A percentile compares a stretch with the other conserved stretches of the same genome.
phyloP scores from a whole-genome alignment of 2,329 filamentous ascomycete genomes.

The Helminthosporium solani region DNA sequence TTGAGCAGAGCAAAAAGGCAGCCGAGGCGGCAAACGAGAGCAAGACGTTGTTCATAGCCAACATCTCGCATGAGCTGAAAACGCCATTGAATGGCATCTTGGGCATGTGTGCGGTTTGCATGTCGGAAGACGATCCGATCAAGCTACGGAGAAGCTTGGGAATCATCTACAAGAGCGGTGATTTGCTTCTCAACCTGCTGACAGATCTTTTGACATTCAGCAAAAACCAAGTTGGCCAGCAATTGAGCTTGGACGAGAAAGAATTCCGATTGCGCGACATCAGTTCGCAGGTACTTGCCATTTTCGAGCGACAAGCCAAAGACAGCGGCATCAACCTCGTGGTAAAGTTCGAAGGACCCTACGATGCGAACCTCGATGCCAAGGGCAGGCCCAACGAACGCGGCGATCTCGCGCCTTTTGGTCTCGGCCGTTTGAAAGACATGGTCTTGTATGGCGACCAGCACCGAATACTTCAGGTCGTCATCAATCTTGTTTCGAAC shows the following conservation, averaged over 20 bases:
- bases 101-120: constrained; percentile 89
- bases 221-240: constrained; percentile 90
- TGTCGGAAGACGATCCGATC: constrained; percentile 80
- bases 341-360: constrained; percentile 66
- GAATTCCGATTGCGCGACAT: constrained; percentile 86
- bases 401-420: constrained; percentile 64
- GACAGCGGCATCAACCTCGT: constrained; percentile 74
- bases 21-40: constrained; percentile 94
- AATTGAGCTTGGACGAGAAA: constrained; percentile 76
- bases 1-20: constrained; percentile 87
- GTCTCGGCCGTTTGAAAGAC: constrained; percentile 71
- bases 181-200: constrained; percentile 79
- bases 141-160: constrained; percentile 81
- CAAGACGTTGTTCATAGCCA: constrained; percentile 97
- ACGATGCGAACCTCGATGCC: constrained; percentile 42
- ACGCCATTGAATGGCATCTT: constrained; percentile 95
- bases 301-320: constrained; percentile 86
- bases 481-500: constrained; percentile 91
- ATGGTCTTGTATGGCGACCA: constrained; percentile 93
- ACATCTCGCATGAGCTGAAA: constrained; percentile 84
- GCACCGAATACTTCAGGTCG: constrained; percentile 85
- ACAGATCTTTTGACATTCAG: constrained; percentile 91
- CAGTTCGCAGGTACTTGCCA: constrained; percentile 76
- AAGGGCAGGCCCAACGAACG: constrained; percentile 42
- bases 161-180: constrained; percentile 85